Conservation (phyloP, 2,329 filamentous ascomycete genomes). For the Thermoascus crustaceus region DNA sequence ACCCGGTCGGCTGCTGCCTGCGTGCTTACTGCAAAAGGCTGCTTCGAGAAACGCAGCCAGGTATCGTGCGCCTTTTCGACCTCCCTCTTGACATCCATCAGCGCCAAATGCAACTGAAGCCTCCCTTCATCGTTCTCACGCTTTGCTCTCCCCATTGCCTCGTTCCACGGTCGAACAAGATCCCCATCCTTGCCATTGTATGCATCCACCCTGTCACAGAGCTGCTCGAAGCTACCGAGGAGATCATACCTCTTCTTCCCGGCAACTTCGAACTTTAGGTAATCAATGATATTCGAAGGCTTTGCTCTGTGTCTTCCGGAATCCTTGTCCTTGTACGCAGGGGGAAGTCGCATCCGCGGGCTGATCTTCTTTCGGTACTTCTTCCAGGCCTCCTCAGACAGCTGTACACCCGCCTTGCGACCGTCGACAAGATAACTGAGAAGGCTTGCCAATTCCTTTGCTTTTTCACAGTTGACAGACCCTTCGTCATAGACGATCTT, state of each 20-base stretch:
- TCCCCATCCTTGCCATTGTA: constrained; percentile 23
- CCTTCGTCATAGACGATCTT: constrained; percentile 47
- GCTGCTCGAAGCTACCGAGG: constrained; percentile 22
- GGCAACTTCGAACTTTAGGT: constrained; percentile 36
- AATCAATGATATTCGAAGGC: constrained; percentile 36
- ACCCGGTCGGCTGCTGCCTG: constrained; percentile 21
- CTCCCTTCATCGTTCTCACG: constrained; percentile 8
- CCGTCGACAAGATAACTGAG: constrained; percentile 41
- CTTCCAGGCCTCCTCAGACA: constrained; percentile 33
- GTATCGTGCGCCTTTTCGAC: constrained; percentile 13
- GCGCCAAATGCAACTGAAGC: constrained; percentile 10
- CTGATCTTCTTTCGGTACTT: constrained; percentile 27
- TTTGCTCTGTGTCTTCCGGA: constrained; percentile 16
- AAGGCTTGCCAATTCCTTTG: constrained; percentile 33
- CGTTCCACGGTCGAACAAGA: constrained; percentile 25
- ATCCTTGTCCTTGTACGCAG: constrained; percentile 30
- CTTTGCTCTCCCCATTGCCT: constrained; percentile 16
- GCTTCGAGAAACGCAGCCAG: constrained; percentile 6
- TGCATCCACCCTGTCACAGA: constrained; percentile 16
- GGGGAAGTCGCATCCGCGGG: constrained; percentile 17
- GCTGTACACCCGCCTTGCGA: constrained; percentile 36
- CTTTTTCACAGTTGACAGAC: constrained; percentile 24
- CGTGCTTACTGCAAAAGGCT: constrained; percentile 15
- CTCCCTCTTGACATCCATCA: constrained; percentile 14
- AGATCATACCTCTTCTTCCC: constrained; percentile 20